These are phyloP conservation scores for Hypoxylon subgilvum DNA, from an alignment of 495 filamentous ascomycete genomes.

Conservation along the genomic window DNA sequence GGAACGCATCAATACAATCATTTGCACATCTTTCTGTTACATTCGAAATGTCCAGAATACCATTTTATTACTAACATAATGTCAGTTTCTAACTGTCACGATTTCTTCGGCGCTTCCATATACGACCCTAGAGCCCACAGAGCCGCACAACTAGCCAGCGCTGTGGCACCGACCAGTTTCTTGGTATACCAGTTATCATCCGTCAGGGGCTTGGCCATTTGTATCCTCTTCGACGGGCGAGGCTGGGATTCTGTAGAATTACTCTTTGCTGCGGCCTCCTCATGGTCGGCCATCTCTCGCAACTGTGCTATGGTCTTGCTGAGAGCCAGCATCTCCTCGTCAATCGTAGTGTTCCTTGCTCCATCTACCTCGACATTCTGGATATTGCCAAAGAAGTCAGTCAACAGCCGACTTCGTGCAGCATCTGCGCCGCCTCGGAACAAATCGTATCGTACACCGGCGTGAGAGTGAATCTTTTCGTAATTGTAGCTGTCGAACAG, in stretches of 20 bases:
- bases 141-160: slow-evolving; percentile 69
- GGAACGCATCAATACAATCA: no score
- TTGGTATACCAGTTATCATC: slow-evolving; percentile 73
- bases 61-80: slow-evolving; percentile 1
- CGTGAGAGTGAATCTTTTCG: slow-evolving; percentile 88
- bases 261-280: slow-evolving; percentile 29
- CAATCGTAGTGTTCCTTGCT: slow-evolving; percentile 61
- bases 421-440: slow-evolving; percentile 79
- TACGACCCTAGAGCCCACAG: slow-evolving; percentile 69
- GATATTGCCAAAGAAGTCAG: slow-evolving; percentile 98
- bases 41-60: background rate
- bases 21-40: background rate
- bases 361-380: slow-evolving; percentile 91
- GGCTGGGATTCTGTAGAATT: slow-evolving; percentile 44
- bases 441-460: slow-evolving; percentile 92
- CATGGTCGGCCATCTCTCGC: slow-evolving; percentile 57
- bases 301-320: slow-evolving; percentile 66
- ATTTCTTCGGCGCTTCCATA: slow-evolving; percentile 42
- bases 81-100: background rate
- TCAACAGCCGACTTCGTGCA: slow-evolving; percentile 75
- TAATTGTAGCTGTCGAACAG: slow-evolving; percentile 95
- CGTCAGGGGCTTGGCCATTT: slow-evolving; percentile 65
- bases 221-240: slow-evolving; percentile 47
- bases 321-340: slow-evolving; percentile 73
- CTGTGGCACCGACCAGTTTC: slow-evolving; percentile 67